Base-by-base conservation (phyloP, 768 basidiomycete species). In the Xanthoconium stramineum region DNA sequence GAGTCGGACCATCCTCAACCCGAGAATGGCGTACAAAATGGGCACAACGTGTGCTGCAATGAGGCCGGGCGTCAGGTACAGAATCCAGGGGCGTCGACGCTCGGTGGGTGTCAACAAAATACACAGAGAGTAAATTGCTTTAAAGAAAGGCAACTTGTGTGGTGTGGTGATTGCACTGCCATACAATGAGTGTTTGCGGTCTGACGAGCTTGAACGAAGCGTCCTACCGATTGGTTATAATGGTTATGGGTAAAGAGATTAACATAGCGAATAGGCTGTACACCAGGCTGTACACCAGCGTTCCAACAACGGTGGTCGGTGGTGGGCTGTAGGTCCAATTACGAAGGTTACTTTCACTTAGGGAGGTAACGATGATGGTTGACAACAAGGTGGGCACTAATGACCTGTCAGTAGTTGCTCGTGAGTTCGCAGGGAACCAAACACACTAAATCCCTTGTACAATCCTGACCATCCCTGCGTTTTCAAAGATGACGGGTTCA, bases 111-210 rank as follows among this genome's bases (percentile, higher is more conserved):
- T 94, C 53, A 94, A 76, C 35, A 94, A 76, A 56, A 85, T 70
- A 20, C 88, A 86, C 15, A 93, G 70, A 19, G 87, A 81, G 57
- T 80, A 76, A 53, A 80, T 65, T 3, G 79, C 74, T 33, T 79
- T 74, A 64, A 87, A 78, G 65, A 81, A 91, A 3, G 86, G 80
- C 35, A 94, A 75, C 66, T 80, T 84, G 70, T 89, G 83, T 0
- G 91, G 91, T 1, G 92, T 94, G 2, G 88, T 91, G 59, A 94
- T 88, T 3, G 92, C 80, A 40, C 91, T 94, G 60, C 20, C 50
- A 47, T 55, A 28, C 46, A 14, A 47, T 54, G 19, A 57, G 49
- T 51, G 10, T 33, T 29, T 42, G 40, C 55, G 20, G 19, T 33
- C 29, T 39, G 40, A 47, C 7, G 13, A 24, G 17, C 15, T 42